A percentile compares a stretch with the other conserved stretches of the same genome.
Evolutionary conservation across 192 early-diverging fungal species (phyloP).

Genomic region (Gigaspora rosea): DNA sequence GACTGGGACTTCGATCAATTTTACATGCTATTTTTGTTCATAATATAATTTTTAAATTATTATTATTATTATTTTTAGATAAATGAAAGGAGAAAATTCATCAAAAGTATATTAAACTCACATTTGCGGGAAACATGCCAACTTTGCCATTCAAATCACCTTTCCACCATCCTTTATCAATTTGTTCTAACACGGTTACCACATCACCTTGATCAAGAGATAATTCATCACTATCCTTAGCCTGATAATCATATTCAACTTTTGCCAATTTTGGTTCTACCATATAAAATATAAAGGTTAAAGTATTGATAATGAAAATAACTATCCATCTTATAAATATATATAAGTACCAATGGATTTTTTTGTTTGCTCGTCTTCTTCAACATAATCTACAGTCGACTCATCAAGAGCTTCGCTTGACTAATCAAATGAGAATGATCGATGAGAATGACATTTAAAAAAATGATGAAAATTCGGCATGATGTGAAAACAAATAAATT

Average conservation of each 20-base stretch:
- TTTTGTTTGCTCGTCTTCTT: too few relatives aligned
- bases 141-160: constrained; percentile 70
- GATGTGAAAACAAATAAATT: too few relatives aligned
- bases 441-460: too few relatives aligned
- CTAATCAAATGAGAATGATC: too few relatives aligned
- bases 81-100: neutral
- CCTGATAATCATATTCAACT: constrained; percentile 74
- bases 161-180: constrained; percentile 64
- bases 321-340: too few relatives aligned
- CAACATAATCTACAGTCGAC: too few relatives aligned
- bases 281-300: neutral
- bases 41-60: neutral
- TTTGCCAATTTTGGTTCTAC: constrained; percentile 50
- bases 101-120: constrained; percentile 31
- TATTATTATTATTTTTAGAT: neutral
- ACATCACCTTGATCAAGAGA: constrained; percentile 66
- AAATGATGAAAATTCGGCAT: too few relatives aligned
- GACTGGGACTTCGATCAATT: constrained; percentile 32
- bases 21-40: constrained; percentile 40
- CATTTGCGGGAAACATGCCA: constrained; percentile 67
- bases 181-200: constrained; percentile 66
- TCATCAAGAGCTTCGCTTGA: too few relatives aligned
- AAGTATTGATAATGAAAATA: too few relatives aligned
- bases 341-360: too few relatives aligned
- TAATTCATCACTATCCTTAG: constrained; percentile 63